Evolutionary conservation across 192 early-diverging fungal species (phyloP).

Genomic region (Pilobolus umbonatus): DNA sequence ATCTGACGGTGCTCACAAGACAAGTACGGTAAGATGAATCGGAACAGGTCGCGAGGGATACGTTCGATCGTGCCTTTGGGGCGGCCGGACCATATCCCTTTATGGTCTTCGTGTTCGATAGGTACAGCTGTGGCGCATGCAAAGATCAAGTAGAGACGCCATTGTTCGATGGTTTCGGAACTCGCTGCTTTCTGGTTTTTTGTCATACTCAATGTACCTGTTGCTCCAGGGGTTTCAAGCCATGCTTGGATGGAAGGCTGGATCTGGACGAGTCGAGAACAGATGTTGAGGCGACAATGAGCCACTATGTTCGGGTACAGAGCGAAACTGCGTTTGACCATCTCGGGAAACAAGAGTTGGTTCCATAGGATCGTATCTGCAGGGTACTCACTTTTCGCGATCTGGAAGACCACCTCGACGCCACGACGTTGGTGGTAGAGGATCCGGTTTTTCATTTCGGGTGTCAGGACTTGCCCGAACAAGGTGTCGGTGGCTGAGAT

Average conservation of each 20-base stretch:
- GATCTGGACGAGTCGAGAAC: constrained; percentile 55
- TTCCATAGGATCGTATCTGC: constrained; percentile 65
- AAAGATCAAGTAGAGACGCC: constrained; percentile 67
- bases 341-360: constrained; percentile 57
- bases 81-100: constrained; percentile 30
- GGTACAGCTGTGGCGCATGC: constrained; percentile 62
- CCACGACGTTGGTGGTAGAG: constrained; percentile 49
- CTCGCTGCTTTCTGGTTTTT: constrained; percentile 41
- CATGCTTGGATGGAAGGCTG: constrained; percentile 55
- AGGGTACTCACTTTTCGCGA: constrained; percentile 53
- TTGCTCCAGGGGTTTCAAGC: constrained; percentile 46
- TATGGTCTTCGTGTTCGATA: constrained; percentile 28
- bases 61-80: constrained; percentile 47
- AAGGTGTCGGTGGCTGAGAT: constrained; percentile 38
- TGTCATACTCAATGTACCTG: constrained; percentile 45
- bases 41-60: constrained; percentile 59
- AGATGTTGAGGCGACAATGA: constrained; percentile 53
- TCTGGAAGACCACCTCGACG: constrained; percentile 46
- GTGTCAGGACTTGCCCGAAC: constrained; percentile 36
- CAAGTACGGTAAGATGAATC: constrained; percentile 60
- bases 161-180: constrained; percentile 68
- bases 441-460: constrained; percentile 38
- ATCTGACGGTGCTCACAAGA: constrained; percentile 61
- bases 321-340: constrained; percentile 58
- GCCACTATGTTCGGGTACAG: constrained; percentile 42